These are phyloP conservation scores for Vaccinium macrocarpon DNA, from an alignment of 148 eudicot species.

Conservation along the genomic window DNA sequence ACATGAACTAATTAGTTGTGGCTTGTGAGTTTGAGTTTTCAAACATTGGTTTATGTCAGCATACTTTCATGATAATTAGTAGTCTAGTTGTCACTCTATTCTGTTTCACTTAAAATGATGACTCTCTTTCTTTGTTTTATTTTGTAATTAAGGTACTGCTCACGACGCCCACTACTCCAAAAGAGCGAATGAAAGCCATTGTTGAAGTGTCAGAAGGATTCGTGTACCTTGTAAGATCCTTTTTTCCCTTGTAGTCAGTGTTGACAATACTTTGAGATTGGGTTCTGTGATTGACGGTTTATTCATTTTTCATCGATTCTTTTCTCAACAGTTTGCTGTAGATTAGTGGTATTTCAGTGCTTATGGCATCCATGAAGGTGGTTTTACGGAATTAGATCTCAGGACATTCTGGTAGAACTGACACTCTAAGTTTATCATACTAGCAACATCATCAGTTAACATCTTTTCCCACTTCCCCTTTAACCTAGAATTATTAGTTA, in stretches of 20 bases:
- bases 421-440: not conserved
- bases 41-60: not conserved
- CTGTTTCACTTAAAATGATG: not conserved
- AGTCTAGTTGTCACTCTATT: not conserved
- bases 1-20: not conserved
- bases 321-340: not conserved
- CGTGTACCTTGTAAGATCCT: constrained; percentile 75
- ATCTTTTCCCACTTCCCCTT: not conserved
- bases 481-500: not conserved
- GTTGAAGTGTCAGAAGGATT: constrained; percentile 90
- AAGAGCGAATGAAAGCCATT: constrained; percentile 76
- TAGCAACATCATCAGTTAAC: not conserved
- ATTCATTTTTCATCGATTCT: not conserved
- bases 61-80: not conserved
- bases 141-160: constrained; percentile 59
- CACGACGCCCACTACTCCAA: constrained; percentile 93
- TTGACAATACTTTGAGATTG: not conserved
- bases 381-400: not conserved
- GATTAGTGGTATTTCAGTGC: not conserved
- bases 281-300: not conserved
- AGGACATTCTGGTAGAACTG: constrained; percentile 2
- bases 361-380: not conserved
- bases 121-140: constrained; percentile 11
- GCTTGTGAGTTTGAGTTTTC: not conserved
- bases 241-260: not conserved